These are phyloP conservation scores for Mycosphaerelloides madeirae DNA, from an alignment of 2,329 filamentous ascomycete genomes.

Conservation along the genomic window DNA sequence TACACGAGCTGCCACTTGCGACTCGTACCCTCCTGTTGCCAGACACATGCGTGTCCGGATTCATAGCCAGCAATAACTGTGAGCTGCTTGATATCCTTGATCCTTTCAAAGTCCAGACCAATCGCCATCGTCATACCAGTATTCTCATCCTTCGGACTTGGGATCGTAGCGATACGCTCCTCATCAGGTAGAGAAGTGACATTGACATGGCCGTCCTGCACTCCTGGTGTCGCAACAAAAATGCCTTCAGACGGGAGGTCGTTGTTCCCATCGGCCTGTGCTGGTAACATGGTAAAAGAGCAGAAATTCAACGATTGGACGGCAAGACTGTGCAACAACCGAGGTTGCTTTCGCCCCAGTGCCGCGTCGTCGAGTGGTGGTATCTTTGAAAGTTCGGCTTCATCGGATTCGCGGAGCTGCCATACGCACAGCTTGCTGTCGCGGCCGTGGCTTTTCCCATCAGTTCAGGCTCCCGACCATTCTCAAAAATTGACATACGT, in stretches of 20 bases:
- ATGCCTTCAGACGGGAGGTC: slow-evolving; percentile 36
- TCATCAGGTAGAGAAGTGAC: slow-evolving; percentile 78
- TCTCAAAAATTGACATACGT: slow-evolving; percentile 60
- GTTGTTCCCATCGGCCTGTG: slow-evolving; percentile 5
- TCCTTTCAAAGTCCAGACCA: slow-evolving; percentile 39
- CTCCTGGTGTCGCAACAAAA: slow-evolving; percentile 69
- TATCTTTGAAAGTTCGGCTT: slow-evolving; percentile 59
- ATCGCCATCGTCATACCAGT: slow-evolving; percentile 87
- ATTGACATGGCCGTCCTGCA: slow-evolving; percentile 58
- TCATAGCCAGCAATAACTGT: slow-evolving; percentile 77
- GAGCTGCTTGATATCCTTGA: slow-evolving; percentile 40
- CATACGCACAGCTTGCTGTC: slow-evolving; percentile 84
- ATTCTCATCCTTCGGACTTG: slow-evolving; percentile 47
- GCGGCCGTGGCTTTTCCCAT: slow-evolving; percentile 67
- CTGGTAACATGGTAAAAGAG: slow-evolving; percentile 62
- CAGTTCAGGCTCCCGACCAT: slow-evolving; percentile 6
- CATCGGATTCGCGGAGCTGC: slow-evolving; percentile 61
- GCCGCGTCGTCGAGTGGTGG: slow-evolving; percentile 57
- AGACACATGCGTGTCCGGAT: slow-evolving; percentile 66
- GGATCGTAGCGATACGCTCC: slow-evolving; percentile 58
- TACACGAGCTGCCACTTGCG: slow-evolving; percentile 59
- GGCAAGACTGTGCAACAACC: slow-evolving; percentile 76
- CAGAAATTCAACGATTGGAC: slow-evolving; percentile 98
- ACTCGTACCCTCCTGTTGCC: slow-evolving; percentile 35
- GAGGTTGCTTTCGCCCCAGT: slow-evolving; percentile 59